A percentile compares a stretch with the other conserved stretches of the same genome.
Conservation (phyloP, 352 stramenopile species). For the Phytophthora parvispora region DNA sequence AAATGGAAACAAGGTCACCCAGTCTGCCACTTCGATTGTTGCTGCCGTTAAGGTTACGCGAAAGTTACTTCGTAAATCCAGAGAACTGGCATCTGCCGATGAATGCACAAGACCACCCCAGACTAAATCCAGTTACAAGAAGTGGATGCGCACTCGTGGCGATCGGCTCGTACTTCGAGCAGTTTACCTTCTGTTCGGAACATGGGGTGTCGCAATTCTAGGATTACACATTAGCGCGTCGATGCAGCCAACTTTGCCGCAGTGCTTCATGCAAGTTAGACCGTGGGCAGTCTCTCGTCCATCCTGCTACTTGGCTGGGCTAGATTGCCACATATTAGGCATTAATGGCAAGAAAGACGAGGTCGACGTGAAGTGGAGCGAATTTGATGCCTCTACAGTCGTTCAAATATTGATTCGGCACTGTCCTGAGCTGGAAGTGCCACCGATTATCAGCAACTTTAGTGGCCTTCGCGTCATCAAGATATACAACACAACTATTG, state of each 20-base stretch:
- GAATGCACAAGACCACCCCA: not conserved
- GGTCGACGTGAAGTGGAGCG: slow-evolving; percentile 17
- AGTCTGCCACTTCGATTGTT: slow-evolving; percentile 10
- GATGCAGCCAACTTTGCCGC: slow-evolving; percentile 7
- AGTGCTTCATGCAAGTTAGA: slow-evolving; percentile 42
- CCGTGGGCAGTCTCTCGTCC: slow-evolving; percentile 40
- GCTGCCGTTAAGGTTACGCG: not conserved
- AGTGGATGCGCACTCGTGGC: not conserved
- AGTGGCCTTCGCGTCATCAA: slow-evolving; percentile 37
- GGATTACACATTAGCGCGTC: slow-evolving; percentile 29
- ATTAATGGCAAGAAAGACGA: slow-evolving; percentile 28
- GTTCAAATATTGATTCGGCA: slow-evolving; percentile 47
- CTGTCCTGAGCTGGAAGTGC: slow-evolving; percentile 39
- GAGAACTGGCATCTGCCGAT: not conserved
- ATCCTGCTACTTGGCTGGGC: slow-evolving; percentile 40
- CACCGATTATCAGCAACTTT: slow-evolving; percentile 33
- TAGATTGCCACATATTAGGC: slow-evolving; percentile 33
- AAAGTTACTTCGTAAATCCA: not conserved
- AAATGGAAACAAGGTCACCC: slow-evolving; percentile 2
- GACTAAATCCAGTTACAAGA: not conserved
- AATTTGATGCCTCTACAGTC: slow-evolving; percentile 35
- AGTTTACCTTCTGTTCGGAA: slow-evolving; percentile 16
- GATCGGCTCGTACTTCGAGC: not conserved
- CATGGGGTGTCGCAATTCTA: slow-evolving; percentile 22
- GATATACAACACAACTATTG: slow-evolving; percentile 52